phyloP scores from a whole-genome alignment of 257 asterid species.

The Datura wrightii region DNA sequence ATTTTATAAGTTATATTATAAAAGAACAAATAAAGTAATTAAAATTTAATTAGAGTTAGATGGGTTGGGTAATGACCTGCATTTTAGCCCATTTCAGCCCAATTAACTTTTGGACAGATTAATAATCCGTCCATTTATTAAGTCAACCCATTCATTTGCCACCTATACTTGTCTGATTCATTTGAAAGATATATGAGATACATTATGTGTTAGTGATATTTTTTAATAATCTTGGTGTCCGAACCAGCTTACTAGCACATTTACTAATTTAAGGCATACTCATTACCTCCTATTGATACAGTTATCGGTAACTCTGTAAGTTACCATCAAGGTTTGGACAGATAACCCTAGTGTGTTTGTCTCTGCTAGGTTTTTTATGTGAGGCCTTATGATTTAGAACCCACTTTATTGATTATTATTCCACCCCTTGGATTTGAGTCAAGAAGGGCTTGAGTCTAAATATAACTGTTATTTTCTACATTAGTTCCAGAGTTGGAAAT shows the following conservation, averaged over 20 bases:
- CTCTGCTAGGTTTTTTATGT: background rate
- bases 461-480: background rate
- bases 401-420: background rate
- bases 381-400: background rate
- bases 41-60: too few relatives aligned
- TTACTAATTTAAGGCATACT: background rate
- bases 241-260: background rate
- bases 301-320: background rate
- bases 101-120: too few relatives aligned
- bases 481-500: background rate
- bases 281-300: background rate
- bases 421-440: background rate
- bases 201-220: background rate
- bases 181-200: constrained; percentile 4
- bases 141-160: too few relatives aligned
- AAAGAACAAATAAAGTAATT: too few relatives aligned
- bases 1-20: too few relatives aligned
- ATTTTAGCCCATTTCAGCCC: too few relatives aligned
- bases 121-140: too few relatives aligned
- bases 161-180: background rate
- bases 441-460: background rate
- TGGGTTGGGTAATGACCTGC: too few relatives aligned
- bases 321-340: background rate
- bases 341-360: background rate
- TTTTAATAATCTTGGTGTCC: background rate